Percentiles rank a stretch among this genome's conserved stretches.
Conservation (phyloP, 495 filamentous ascomycete genomes). For the Durotheca rogersii region DNA sequence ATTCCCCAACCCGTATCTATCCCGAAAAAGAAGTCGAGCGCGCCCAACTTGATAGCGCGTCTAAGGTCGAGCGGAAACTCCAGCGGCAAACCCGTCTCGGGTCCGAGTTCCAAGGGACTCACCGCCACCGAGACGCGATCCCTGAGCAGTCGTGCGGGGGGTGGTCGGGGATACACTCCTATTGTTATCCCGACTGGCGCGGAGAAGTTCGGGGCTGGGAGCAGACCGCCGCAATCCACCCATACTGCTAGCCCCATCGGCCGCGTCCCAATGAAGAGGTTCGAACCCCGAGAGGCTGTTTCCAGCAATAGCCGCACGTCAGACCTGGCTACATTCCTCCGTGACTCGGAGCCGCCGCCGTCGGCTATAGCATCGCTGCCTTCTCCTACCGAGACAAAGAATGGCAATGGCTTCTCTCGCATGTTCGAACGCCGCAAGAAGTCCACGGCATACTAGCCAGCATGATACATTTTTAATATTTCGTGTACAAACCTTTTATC, state of each 20-base stretch:
- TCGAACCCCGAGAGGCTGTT: slow-evolving; percentile 53
- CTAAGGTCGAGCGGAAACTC: slow-evolving; percentile 45
- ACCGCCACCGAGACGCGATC: slow-evolving; percentile 34
- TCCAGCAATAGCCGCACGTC: slow-evolving; percentile 53
- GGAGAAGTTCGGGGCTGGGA: slow-evolving; percentile 32
- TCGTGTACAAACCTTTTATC: slow-evolving; percentile 25
- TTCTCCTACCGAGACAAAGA: slow-evolving; percentile 26
- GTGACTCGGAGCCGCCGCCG: slow-evolving; percentile 71
- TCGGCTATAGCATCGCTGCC: slow-evolving; percentile 19
- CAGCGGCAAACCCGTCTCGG: slow-evolving; percentile 35
- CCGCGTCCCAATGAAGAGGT: slow-evolving; percentile 53
- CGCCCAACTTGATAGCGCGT: slow-evolving; percentile 63
- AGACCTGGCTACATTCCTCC: slow-evolving; percentile 79
- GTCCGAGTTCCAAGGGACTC: slow-evolving; percentile 31
- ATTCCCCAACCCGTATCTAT: slow-evolving; percentile 45
- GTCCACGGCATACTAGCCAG: slow-evolving; percentile 28
- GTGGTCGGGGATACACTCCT: slow-evolving; percentile 44
- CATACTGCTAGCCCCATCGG: slow-evolving; percentile 21
- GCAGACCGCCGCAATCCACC: slow-evolving; percentile 23
- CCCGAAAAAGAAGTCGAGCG: slow-evolving; percentile 61
- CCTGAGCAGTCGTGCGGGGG: slow-evolving; percentile 38
- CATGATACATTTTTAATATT: background rate
- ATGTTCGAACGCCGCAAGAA: slow-evolving; percentile 40
- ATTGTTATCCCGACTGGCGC: slow-evolving; percentile 44
- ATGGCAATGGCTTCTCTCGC: slow-evolving; percentile 29